These are phyloP conservation scores for Stemphylium beticola DNA, from an alignment of 2,329 filamentous ascomycete genomes.

Conservation along the genomic window DNA sequence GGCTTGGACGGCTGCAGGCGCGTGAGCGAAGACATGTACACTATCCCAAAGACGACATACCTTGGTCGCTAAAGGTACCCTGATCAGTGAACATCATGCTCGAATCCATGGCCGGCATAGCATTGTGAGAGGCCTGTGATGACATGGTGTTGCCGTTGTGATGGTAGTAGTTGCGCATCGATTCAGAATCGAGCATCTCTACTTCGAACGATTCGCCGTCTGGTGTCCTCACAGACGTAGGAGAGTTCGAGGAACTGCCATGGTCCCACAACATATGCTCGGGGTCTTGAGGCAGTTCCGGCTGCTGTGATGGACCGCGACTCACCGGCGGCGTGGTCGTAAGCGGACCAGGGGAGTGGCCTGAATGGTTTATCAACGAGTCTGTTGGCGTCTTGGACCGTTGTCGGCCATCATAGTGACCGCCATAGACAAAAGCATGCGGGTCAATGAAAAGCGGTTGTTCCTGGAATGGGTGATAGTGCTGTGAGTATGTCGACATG, in stretches of 20 bases:
- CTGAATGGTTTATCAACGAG: conserved; percentile 43
- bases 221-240: conserved; percentile 44
- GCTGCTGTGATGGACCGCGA: conserved; percentile 41
- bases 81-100: conserved; percentile 31
- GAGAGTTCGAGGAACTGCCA: conserved; percentile 44
- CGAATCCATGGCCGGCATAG: conserved; percentile 29
- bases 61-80: conserved; percentile 29
- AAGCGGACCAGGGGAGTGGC: conserved; percentile 42
- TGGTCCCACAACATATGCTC: conserved; percentile 43
- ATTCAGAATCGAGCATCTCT: conserved; percentile 41
- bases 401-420: conserved; percentile 29
- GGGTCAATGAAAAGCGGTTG: conserved; percentile 29
- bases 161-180: conserved; percentile 36
- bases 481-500: conserved; percentile 40
- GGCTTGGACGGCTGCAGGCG: conserved; percentile 30
- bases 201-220: conserved; percentile 43
- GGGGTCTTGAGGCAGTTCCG: conserved; percentile 35
- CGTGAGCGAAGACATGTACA: conserved; percentile 18
- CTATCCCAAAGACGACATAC: conserved; percentile 17
- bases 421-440: conserved; percentile 26
- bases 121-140: conserved; percentile 34
- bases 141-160: conserved; percentile 32
- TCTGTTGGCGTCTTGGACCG: conserved; percentile 45
- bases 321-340: conserved; percentile 42
- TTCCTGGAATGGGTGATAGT: conserved; percentile 27